Percentiles rank a stretch among this genome's conserved stretches.
phyloP scores from a whole-genome alignment of 805 yeast species.

The Pichia ethanolica region DNA sequence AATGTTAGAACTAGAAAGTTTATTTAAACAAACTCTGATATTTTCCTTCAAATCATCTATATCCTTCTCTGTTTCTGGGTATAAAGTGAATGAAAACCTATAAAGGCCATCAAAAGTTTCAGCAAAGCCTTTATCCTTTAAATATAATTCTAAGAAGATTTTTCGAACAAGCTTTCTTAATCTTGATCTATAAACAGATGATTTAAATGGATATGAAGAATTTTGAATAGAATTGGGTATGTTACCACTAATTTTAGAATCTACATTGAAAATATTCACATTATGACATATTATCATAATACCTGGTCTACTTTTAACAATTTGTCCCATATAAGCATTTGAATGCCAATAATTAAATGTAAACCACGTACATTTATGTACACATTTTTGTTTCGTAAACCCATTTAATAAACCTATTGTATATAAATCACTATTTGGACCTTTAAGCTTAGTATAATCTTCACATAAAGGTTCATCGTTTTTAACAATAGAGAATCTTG shows the following conservation, averaged over 20 bases:
- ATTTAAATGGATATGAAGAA: constrained; percentile 16
- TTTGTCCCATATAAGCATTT: constrained; percentile 17
- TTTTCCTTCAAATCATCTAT: constrained; percentile 9
- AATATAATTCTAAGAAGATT: constrained; percentile 14
- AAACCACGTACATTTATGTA: constrained; percentile 20
- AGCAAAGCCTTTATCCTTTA: constrained; percentile 2
- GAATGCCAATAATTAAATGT: constrained; percentile 17
- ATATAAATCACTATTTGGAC: constrained; percentile 18
- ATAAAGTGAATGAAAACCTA: constrained; percentile 9
- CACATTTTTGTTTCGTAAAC: constrained; percentile 3
- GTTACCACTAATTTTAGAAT: constrained; percentile 3
- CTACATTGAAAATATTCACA: constrained; percentile 26
- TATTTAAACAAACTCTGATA: constrained; percentile 13
- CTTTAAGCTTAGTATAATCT: constrained; percentile 14
- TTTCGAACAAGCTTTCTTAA: constrained; percentile 16
- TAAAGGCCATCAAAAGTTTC: constrained; percentile 22
- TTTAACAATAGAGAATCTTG: constrained; percentile 11
- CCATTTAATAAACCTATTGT: constrained; percentile 9
- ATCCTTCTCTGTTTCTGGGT: constrained; percentile 13
- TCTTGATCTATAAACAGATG: constrained; percentile 21
- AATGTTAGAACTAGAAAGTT: constrained; percentile 7
- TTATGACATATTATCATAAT: constrained; percentile 30
- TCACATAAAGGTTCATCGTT: constrained; percentile 10
- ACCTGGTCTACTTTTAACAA: constrained; percentile 29
- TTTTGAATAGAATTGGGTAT: constrained; percentile 6